phyloP scores from a whole-genome alignment of 2,329 filamentous ascomycete species.

The Dryadomyces quercus-mongolicae region DNA sequence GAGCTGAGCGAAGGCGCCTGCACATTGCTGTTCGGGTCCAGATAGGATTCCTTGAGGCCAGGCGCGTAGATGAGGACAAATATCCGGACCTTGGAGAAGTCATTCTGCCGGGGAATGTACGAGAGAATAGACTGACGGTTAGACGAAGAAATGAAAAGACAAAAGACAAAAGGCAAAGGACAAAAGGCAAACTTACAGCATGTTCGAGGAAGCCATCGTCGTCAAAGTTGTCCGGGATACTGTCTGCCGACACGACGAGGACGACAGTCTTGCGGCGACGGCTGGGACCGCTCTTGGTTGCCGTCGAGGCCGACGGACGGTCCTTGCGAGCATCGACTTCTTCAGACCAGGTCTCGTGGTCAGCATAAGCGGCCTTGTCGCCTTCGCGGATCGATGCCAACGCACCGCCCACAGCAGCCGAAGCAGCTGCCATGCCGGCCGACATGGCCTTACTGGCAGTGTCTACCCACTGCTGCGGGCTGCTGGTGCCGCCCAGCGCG shows the following conservation, averaged over 20 bases:
- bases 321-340: conserved; percentile 60
- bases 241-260: conserved; percentile 75
- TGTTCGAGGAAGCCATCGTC: conserved; percentile 59
- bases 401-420: conserved; percentile 70
- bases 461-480: conserved; percentile 80
- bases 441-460: conserved; percentile 69
- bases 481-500: conserved; percentile 69
- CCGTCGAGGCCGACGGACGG: background rate
- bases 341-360: conserved; percentile 87
- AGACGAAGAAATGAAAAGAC: background rate
- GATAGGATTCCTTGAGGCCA: conserved; percentile 53
- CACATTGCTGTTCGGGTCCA: conserved; percentile 32
- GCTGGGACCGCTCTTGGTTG: conserved; percentile 1
- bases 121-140: conserved; percentile 66
- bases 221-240: conserved; percentile 43
- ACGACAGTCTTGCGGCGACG: conserved; percentile 65
- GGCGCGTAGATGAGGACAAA: conserved; percentile 88
- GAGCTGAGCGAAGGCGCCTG: conserved; percentile 55
- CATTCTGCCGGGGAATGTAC: conserved; percentile 67
- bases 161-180: background rate
- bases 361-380: conserved; percentile 65
- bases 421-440: conserved; percentile 71
- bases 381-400: conserved; percentile 76
- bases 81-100: conserved; percentile 61
- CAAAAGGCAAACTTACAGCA: conserved; percentile 49